Evolutionary conservation across 192 early-diverging fungal genomes (phyloP).

Genomic region (Backusella australiensis): DNA sequence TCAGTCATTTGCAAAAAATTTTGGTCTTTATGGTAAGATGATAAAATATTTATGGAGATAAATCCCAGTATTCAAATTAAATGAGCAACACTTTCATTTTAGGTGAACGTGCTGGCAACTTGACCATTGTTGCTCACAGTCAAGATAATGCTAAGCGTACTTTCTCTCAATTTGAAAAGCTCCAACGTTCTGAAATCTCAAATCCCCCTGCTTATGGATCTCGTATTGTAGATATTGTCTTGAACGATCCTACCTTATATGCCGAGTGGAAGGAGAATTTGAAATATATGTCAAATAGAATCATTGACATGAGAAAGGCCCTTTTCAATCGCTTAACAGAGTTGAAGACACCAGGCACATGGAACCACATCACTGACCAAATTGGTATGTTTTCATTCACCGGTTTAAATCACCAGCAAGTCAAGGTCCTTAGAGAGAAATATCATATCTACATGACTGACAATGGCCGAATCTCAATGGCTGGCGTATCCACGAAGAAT

Average conservation of each 20-base stretch:
- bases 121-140: conserved; percentile 70
- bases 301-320: conserved; percentile 82
- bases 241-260: conserved; percentile 78
- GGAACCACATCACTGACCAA: conserved; percentile 94
- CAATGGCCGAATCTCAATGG: conserved; percentile 97
- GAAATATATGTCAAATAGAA: conserved; percentile 84
- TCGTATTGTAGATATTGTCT: conserved; percentile 77
- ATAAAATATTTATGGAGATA: neutral
- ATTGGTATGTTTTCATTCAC: conserved; percentile 99
- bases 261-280: conserved; percentile 82
- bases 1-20: conserved; percentile 97
- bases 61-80: neutral
- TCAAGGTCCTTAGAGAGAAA: conserved; percentile 75
- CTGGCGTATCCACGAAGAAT: conserved; percentile 87
- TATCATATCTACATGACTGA: conserved; percentile 94
- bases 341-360: conserved; percentile 86
- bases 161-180: conserved; percentile 79
- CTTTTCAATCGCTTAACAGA: conserved; percentile 63
- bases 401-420: conserved; percentile 69
- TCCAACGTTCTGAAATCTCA: conserved; percentile 87
- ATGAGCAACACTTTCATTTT: neutral
- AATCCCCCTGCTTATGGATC: conserved; percentile 91
- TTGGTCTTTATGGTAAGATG: conserved; percentile 86
- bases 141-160: conserved; percentile 53
- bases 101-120: conserved; percentile 86